These are phyloP conservation scores for Globisporangium mamillatum DNA, from an alignment of 352 stramenopile species.

Conservation along the genomic window DNA sequence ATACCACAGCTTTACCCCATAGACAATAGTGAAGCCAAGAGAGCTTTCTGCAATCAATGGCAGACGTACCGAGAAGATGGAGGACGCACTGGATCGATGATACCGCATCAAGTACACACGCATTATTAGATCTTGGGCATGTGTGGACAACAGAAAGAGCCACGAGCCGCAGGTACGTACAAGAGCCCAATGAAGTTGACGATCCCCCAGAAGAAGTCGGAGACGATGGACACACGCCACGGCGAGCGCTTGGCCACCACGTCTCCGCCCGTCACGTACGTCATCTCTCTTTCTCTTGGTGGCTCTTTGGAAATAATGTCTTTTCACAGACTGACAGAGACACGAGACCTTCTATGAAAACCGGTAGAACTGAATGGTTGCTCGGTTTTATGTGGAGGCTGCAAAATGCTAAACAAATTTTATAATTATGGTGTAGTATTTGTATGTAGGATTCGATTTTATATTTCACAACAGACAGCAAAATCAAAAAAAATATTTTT, in stretches of 20 bases:
- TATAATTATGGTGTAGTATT: too few relatives aligned
- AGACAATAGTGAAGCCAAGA: not conserved
- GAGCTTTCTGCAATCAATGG: not conserved
- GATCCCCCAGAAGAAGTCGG: slow-evolving; percentile 67
- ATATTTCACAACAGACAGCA: too few relatives aligned
- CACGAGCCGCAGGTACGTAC: slow-evolving; percentile 31
- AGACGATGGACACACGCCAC: slow-evolving; percentile 68
- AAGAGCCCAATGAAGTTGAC: slow-evolving; percentile 78
- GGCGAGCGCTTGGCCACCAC: slow-evolving; percentile 65
- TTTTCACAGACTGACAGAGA: not conserved
- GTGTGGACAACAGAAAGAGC: not conserved
- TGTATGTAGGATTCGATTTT: too few relatives aligned
- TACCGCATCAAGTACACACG: not conserved
- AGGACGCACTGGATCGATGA: slow-evolving; percentile 29
- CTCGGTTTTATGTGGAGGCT: too few relatives aligned
- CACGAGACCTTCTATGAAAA: not conserved
- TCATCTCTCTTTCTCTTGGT: slow-evolving; percentile 27
- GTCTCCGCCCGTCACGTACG: slow-evolving; percentile 58
- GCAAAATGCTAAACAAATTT: too few relatives aligned
- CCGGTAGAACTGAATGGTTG: too few relatives aligned
- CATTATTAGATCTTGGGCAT: not conserved
- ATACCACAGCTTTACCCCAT: not conserved
- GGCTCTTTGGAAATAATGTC: slow-evolving; percentile 6
- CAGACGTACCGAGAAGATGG: slow-evolving; percentile 54
- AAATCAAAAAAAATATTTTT: not conserved